These are phyloP conservation scores for Chrysanthemum seticuspe DNA, from an alignment of 129 eudicot genomes.

Conservation along the genomic window DNA sequence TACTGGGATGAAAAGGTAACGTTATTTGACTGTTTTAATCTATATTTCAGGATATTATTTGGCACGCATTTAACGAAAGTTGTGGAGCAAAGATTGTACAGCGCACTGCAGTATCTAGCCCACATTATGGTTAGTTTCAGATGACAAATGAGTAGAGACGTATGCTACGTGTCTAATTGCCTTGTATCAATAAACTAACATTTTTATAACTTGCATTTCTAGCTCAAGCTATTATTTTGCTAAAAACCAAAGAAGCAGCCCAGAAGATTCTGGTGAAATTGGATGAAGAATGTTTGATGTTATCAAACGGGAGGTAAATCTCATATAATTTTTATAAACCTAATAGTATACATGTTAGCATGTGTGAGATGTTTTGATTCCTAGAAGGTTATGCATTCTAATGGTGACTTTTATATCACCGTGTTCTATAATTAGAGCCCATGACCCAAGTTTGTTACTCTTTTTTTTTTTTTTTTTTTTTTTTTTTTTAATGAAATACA, in stretches of 20 bases:
- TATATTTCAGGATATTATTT: conserved; percentile 61
- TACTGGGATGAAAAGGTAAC: too few species aligned
- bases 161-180: too few species aligned
- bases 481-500: too few species aligned
- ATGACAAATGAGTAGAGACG: too few species aligned
- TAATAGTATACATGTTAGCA: background rate
- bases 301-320: conserved; percentile 58
- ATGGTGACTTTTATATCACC: background rate
- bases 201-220: conserved; percentile 20
- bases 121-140: conserved; percentile 56
- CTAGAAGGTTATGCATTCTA: background rate
- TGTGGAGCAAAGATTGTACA: conserved; percentile 74
- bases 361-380: background rate
- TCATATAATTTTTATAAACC: conserved; percentile 1
- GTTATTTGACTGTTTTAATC: conserved; percentile 2
- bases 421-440: background rate
- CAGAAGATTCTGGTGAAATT: conserved; percentile 44
- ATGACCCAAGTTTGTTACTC: background rate
- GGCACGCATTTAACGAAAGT: conserved; percentile 55
- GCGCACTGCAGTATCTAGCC: conserved; percentile 51
- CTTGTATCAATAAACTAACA: background rate
- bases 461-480: too few species aligned
- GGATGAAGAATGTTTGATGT: conserved; percentile 63
- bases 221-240: conserved; percentile 80
- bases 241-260: conserved; percentile 55